Base-by-base conservation (phyloP, 202 grass and related monocot genomes). In the Brachypodium distachyon region DNA sequence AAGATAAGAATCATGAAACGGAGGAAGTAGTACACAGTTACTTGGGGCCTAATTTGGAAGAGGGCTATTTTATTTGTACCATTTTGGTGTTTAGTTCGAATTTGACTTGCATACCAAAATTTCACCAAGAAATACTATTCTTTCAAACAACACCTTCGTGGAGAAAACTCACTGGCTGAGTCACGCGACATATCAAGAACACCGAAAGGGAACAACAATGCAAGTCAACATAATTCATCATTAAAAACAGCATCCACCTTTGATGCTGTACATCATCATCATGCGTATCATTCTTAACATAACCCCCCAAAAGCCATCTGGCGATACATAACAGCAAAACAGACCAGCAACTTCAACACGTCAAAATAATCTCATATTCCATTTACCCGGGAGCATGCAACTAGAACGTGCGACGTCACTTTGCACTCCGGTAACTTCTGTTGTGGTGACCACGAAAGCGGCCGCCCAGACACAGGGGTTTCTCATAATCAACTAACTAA, bases 181-280 rank as follows among this genome's bases (percentile, higher is more conserved):
- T 13, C 9, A 40, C 26, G 26, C 65, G 21, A 32, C 0, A 26
- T 19, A 19, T 13, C 4, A 19, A 49, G 9, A 26, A 36, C 6
- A 36, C 33, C 7, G 25, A 39, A 9, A 29, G 7, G 18, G 4
- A n/a, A n/a, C n/a, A 34, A 3, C n/a, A 42, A 47, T 13, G 33
- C 68, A 55, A 50, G 77, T 32, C 8, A 77, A 53, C 44, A 78
- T 73, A 9, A 53, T 16, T 85, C 28, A 9, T 18, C 4, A 73
- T 21, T 77, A 77, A 47, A 82, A 80, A 80, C 62, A 88, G 44
- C 70, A 80, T 39, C 12, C 53, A 75, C 61, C 53, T 84, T 87
- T 84, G 76, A 76, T 77, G 72, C 43, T 82, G 65, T 73, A 89
- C 51, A 89, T 23, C 70, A 67, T 59, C 52, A 89, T 38, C 62